A percentile compares a stretch with the other conserved stretches of the same genome.
These are phyloP conservation scores for Kuraishia borneana DNA, from an alignment of 805 yeast species.

Conservation along the genomic window DNA sequence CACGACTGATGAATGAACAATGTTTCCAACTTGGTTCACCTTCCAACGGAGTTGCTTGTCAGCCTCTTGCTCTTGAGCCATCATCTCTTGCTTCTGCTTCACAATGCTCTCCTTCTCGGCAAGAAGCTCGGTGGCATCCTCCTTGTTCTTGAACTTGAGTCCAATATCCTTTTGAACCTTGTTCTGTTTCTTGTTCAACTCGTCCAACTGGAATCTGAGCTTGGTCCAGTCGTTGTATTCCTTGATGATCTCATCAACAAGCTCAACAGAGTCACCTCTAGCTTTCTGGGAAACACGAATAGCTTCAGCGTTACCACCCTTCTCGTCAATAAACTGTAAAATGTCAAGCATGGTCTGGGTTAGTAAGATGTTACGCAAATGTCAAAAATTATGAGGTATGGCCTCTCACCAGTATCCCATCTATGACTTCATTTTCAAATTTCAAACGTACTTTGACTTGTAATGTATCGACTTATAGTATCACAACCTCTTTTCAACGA, in stretches of 20 bases:
- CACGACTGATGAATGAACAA: slow-evolving; percentile 88
- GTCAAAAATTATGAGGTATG: too few relatives aligned
- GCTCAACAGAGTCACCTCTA: slow-evolving; percentile 88
- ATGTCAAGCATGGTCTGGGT: slow-evolving; percentile 70
- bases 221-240: slow-evolving; percentile 91
- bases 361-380: not conserved
- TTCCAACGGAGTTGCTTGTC: slow-evolving; percentile 66
- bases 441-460: too few relatives aligned
- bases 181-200: slow-evolving; percentile 78
- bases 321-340: slow-evolving; percentile 83
- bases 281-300: slow-evolving; percentile 85
- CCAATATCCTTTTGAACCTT: slow-evolving; percentile 91
- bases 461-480: too few relatives aligned
- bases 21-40: slow-evolving; percentile 86
- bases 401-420: too few relatives aligned
- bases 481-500: too few relatives aligned
- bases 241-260: slow-evolving; percentile 88
- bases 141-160: slow-evolving; percentile 84
- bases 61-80: slow-evolving; percentile 64
- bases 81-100: slow-evolving; percentile 55
- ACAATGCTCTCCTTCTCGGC: slow-evolving; percentile 70
- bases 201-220: slow-evolving; percentile 84
- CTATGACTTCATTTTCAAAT: too few relatives aligned
- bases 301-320: slow-evolving; percentile 91
- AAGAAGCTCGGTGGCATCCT: slow-evolving; percentile 79